phyloP scores from a whole-genome alignment of 2,329 filamentous ascomycete genomes.

The Claviceps sp. region DNA sequence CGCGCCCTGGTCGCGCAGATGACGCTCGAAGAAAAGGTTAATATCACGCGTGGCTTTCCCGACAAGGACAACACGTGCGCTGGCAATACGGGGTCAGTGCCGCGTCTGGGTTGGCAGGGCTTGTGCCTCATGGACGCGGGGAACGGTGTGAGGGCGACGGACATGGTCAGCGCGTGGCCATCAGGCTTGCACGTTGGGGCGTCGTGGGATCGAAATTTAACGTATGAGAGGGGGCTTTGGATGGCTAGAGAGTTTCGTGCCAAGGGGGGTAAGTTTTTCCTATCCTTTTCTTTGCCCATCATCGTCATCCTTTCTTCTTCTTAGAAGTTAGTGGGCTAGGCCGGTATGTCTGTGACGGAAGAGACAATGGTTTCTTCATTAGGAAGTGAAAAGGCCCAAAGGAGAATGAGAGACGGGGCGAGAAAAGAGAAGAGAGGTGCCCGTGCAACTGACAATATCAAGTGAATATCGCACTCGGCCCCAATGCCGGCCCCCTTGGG shows the following conservation, averaged over 20 bases:
- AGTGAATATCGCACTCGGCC: slow-evolving; percentile 57
- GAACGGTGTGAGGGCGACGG: slow-evolving; percentile 33
- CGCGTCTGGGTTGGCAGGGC: slow-evolving; percentile 31
- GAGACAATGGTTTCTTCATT: not conserved
- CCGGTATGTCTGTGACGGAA: not conserved
- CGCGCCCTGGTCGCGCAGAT: slow-evolving; percentile 43
- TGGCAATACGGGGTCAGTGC: slow-evolving; percentile 32
- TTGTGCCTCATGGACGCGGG: slow-evolving; percentile 37
- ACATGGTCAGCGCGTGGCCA: slow-evolving; percentile 34
- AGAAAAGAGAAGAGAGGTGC: not conserved
- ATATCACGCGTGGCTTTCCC: slow-evolving; percentile 38
- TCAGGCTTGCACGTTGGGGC: slow-evolving; percentile 35
- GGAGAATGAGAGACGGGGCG: not conserved
- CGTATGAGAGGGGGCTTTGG: slow-evolving; percentile 34
- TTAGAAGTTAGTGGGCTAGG: too few relatives aligned
- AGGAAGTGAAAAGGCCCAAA: too few relatives aligned
- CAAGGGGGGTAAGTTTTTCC: slow-evolving; percentile 36
- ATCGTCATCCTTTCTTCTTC: not conserved
- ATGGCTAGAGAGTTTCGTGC: slow-evolving; percentile 45
- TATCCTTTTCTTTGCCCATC: not conserved
- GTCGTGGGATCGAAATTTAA: slow-evolving; percentile 40
- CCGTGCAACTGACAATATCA: slow-evolving; percentile 21
- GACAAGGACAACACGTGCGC: slow-evolving; percentile 34
- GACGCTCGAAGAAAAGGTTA: slow-evolving; percentile 53
- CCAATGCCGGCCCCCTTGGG: slow-evolving; percentile 57